Evolutionary conservation across 225 moss, liverwort and hornwort species (phyloP).

Genomic region (Pseudisothecium myosuroides): DNA sequence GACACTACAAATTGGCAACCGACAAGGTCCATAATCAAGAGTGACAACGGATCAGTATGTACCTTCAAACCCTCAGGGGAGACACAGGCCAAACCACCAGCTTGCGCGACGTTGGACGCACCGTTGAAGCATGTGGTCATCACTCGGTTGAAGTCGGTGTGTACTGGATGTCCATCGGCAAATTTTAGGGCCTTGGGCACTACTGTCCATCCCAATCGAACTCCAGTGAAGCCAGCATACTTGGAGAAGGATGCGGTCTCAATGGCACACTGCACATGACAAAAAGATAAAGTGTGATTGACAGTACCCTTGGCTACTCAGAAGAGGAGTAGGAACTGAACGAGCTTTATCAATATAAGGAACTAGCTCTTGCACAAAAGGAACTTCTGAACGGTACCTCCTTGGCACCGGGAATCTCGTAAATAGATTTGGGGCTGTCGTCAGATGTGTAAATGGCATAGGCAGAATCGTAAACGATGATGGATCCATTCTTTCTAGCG

Average conservation of each 20-base stretch:
- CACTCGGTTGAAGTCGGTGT: slow-evolving; percentile 84
- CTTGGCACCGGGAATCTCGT: slow-evolving; percentile 88
- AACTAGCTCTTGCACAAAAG: not conserved
- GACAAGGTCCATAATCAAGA: not conserved
- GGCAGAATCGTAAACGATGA: slow-evolving; percentile 89
- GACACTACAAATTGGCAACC: not conserved
- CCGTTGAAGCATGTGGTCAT: slow-evolving; percentile 97
- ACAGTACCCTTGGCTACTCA: not conserved
- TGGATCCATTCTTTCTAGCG: slow-evolving; percentile 82
- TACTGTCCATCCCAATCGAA: slow-evolving; percentile 94
- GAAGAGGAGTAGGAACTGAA: not conserved
- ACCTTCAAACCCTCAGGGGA: slow-evolving; percentile 75
- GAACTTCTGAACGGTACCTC: slow-evolving; percentile 37
- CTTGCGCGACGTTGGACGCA: slow-evolving; percentile 88
- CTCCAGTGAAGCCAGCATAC: slow-evolving; percentile 90
- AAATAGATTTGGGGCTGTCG: slow-evolving; percentile 87
- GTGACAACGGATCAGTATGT: not conserved
- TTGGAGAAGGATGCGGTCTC: slow-evolving; percentile 96
- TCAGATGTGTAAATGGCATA: slow-evolving; percentile 91
- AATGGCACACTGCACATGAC: slow-evolving; percentile 61
- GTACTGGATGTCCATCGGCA: slow-evolving; percentile 69
- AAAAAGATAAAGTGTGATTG: not conserved
- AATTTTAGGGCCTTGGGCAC: slow-evolving; percentile 76
- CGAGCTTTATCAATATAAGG: not conserved
- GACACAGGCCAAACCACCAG: slow-evolving; percentile 87